Conservation (phyloP, 1,284 basidiomycete genomes). For the Neonothopanus nambi region DNA sequence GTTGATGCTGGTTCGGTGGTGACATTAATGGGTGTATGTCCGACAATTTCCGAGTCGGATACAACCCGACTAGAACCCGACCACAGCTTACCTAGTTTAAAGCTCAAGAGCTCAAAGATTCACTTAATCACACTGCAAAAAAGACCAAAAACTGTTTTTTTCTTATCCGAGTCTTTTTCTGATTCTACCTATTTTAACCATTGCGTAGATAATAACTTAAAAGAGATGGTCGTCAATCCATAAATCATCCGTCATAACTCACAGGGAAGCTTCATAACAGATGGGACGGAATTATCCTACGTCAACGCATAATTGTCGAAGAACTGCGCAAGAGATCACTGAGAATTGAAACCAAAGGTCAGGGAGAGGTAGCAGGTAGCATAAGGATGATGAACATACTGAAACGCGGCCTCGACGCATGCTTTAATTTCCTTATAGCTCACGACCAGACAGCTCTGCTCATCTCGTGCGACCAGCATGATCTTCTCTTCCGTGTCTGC, state of each 20-base stretch:
- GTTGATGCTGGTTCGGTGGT: too few relatives aligned
- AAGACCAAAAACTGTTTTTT: slow-evolving; percentile 31
- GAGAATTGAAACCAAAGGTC: neutral
- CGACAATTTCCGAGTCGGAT: too few relatives aligned
- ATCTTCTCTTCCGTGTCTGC: slow-evolving; percentile 91
- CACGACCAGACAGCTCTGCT: slow-evolving; percentile 95
- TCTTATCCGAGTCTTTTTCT: slow-evolving; percentile 63
- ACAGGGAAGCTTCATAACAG: neutral
- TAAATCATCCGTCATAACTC: neutral
- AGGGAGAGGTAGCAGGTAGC: neutral
- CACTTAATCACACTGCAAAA: too few relatives aligned
- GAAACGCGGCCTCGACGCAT: slow-evolving; percentile 77
- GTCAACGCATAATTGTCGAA: slow-evolving; percentile 11
- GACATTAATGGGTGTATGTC: too few relatives aligned
- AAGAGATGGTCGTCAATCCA: neutral
- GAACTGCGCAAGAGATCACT: slow-evolving; percentile 14
- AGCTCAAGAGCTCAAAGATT: neutral
- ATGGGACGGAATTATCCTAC: neutral
- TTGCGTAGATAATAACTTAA: slow-evolving; percentile 10
- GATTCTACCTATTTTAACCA: slow-evolving; percentile 55
- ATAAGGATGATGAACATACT: neutral
- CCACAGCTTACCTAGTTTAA: too few relatives aligned
- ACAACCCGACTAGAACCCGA: too few relatives aligned
- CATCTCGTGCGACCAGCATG: slow-evolving; percentile 93
- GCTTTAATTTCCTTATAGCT: slow-evolving; percentile 91